phyloP scores from a whole-genome alignment of 176 grass and related monocot genomes.

The Alopecurus myosuroides region DNA sequence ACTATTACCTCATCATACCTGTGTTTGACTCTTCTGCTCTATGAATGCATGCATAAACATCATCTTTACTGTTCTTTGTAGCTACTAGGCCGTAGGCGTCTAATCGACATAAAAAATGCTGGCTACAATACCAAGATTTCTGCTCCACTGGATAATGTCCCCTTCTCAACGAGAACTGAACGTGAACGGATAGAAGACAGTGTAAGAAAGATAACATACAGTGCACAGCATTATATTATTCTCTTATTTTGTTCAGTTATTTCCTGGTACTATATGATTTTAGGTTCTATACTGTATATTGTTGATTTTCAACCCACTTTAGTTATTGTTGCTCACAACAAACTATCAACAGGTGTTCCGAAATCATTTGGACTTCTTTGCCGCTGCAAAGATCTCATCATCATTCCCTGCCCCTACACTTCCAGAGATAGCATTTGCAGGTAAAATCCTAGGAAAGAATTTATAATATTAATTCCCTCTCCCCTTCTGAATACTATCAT shows the following conservation, averaged over 20 bases:
- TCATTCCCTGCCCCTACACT: conserved; percentile 74
- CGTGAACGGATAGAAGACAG: conserved; percentile 77
- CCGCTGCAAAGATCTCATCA: conserved; percentile 79
- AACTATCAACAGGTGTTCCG: conserved; percentile 65
- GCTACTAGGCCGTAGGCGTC: conserved; percentile 80
- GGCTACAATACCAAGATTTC: conserved; percentile 88
- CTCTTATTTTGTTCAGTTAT: conserved; percentile 1
- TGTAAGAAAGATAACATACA: conserved; percentile 47
- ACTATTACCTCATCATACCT: background rate
- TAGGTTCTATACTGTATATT: background rate
- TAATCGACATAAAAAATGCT: conserved; percentile 84
- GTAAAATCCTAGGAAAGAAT: conserved; percentile 31
- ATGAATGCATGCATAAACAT: background rate
- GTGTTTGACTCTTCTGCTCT: background rate
- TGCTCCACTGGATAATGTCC: conserved; percentile 79
- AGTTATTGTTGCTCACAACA: background rate
- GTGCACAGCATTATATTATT: conserved; percentile 1
- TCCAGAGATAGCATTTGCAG: conserved; percentile 99
- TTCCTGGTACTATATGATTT: background rate
- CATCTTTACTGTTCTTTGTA: conserved; percentile 31
- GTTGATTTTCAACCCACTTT: background rate
- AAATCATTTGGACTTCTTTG: conserved; percentile 96
- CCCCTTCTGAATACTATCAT: background rate
- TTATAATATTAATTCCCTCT: background rate
- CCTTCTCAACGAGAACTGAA: conserved; percentile 70